Percentiles rank a stretch among this genome's conserved stretches.
These are phyloP conservation scores for Luffa acutangula DNA, from an alignment of 306 rosid species.

Conservation along the genomic window DNA sequence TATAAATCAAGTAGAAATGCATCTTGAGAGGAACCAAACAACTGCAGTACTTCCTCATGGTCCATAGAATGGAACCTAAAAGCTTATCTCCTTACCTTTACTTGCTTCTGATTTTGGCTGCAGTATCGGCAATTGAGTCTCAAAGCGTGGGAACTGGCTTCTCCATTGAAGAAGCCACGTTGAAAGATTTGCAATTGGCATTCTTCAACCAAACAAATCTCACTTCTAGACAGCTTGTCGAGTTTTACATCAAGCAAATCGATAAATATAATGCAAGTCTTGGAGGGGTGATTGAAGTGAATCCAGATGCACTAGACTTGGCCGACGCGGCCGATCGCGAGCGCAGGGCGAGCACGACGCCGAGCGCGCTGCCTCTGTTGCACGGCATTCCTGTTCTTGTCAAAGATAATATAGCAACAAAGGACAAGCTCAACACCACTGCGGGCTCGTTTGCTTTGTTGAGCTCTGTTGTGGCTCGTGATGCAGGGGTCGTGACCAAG, in stretches of 20 bases:
- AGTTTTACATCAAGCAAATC: conserved; percentile 39
- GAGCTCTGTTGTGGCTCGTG: conserved; percentile 51
- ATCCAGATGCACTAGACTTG: conserved; percentile 43
- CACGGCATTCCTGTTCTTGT: conserved; percentile 61
- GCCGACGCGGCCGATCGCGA: conserved; percentile 40
- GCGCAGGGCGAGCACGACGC: conserved; percentile 8
- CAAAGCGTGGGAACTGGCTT: neutral
- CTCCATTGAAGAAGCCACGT: conserved; percentile 40
- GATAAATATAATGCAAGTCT: conserved; percentile 27
- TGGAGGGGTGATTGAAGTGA: conserved; percentile 37
- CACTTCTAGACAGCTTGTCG: conserved; percentile 48
- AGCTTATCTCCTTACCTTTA: neutral
- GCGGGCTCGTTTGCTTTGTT: conserved; percentile 53
- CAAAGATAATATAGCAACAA: conserved; percentile 58
- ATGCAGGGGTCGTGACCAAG: conserved; percentile 48
- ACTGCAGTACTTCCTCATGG: too few species aligned
- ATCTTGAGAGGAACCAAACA: too few species aligned
- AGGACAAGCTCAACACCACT: conserved; percentile 56
- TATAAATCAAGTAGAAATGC: too few species aligned
- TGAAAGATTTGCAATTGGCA: conserved; percentile 42
- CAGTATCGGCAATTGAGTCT: neutral
- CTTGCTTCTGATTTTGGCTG: neutral
- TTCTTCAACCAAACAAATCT: conserved; percentile 35
- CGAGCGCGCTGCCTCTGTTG: conserved; percentile 13
- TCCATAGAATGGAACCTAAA: neutral